These are phyloP conservation scores for Rhizopogon salebrosus DNA, from an alignment of 768 basidiomycete species.

Conservation along the genomic window DNA sequence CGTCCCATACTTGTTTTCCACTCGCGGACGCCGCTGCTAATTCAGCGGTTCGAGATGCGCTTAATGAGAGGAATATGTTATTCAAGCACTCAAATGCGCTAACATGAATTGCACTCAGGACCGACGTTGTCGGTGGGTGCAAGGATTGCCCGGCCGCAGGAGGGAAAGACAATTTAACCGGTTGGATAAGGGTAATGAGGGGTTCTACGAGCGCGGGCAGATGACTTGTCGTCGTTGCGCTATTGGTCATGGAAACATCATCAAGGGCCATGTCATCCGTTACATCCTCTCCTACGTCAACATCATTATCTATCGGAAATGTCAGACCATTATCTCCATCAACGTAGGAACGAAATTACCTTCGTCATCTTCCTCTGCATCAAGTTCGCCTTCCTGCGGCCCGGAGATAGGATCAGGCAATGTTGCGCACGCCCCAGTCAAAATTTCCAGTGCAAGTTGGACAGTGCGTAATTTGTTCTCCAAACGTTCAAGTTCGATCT, in stretches of 20 bases:
- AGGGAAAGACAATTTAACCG: slow-evolving; percentile 79
- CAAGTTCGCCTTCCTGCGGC: slow-evolving; percentile 26
- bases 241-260: slow-evolving; percentile 20
- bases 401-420: slow-evolving; percentile 68
- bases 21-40: slow-evolving; percentile 41
- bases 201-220: slow-evolving; percentile 64
- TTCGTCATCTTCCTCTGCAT: slow-evolving; percentile 31
- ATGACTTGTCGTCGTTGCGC: slow-evolving; percentile 27
- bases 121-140: slow-evolving; percentile 88
- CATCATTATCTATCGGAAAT: slow-evolving; percentile 39
- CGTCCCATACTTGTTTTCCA: slow-evolving; percentile 57
- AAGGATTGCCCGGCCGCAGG: slow-evolving; percentile 62
- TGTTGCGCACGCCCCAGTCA: slow-evolving; percentile 85
- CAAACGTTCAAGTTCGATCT: slow-evolving; percentile 66
- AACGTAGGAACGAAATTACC: slow-evolving; percentile 17
- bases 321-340: slow-evolving; percentile 27
- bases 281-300: slow-evolving; percentile 30
- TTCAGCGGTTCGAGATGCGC: slow-evolving; percentile 38
- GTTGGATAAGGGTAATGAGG: slow-evolving; percentile 62
- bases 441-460: slow-evolving; percentile 80
- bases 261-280: slow-evolving; percentile 19
- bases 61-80: slow-evolving; percentile 78
- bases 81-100: slow-evolving; percentile 86
- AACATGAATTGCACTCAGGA: slow-evolving; percentile 76
- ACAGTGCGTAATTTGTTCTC: slow-evolving; percentile 71